phyloP scores from a whole-genome alignment of 2,329 filamentous ascomycete species.

The Aspergillus neotritici region DNA sequence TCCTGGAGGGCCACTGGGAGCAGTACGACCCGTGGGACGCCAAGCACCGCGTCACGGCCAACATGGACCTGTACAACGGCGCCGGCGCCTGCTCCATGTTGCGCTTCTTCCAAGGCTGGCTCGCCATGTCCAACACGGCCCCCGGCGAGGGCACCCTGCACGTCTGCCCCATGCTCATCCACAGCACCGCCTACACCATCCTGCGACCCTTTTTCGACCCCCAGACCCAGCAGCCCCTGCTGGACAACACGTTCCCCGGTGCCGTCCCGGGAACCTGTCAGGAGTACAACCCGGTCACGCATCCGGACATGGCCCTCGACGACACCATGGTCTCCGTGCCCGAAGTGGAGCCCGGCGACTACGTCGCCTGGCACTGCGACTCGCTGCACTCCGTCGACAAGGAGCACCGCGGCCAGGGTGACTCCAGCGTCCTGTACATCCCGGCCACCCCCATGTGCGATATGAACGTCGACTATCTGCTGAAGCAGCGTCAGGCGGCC shows the following conservation, averaged over 20 bases:
- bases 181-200: slow-evolving; percentile 73
- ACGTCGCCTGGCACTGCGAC: slow-evolving; percentile 75
- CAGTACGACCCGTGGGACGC: slow-evolving; percentile 77
- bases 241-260: slow-evolving; percentile 57
- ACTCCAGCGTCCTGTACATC: slow-evolving; percentile 85
- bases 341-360: slow-evolving; percentile 64
- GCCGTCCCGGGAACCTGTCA: slow-evolving; percentile 63
- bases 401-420: slow-evolving; percentile 62
- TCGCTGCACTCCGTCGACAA: slow-evolving; percentile 78
- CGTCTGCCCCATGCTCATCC: slow-evolving; percentile 70
- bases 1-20: slow-evolving; percentile 74
- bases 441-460: slow-evolving; percentile 77
- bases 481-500: slow-evolving; percentile 66
- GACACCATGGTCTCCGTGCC: slow-evolving; percentile 68
- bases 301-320: slow-evolving; percentile 64
- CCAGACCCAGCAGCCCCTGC: slow-evolving; percentile 37
- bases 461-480: slow-evolving; percentile 65
- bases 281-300: slow-evolving; percentile 58
- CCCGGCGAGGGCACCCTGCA: slow-evolving; percentile 73
- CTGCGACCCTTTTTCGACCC: slow-evolving; percentile 77
- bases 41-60: slow-evolving; percentile 60
- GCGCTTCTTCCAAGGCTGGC: slow-evolving; percentile 85
- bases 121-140: slow-evolving; percentile 65
- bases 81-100: slow-evolving; percentile 79
- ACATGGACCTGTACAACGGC: slow-evolving; percentile 72